phyloP scores from a whole-genome alignment of 352 stramenopile genomes.

The Phytophthora quininea region DNA sequence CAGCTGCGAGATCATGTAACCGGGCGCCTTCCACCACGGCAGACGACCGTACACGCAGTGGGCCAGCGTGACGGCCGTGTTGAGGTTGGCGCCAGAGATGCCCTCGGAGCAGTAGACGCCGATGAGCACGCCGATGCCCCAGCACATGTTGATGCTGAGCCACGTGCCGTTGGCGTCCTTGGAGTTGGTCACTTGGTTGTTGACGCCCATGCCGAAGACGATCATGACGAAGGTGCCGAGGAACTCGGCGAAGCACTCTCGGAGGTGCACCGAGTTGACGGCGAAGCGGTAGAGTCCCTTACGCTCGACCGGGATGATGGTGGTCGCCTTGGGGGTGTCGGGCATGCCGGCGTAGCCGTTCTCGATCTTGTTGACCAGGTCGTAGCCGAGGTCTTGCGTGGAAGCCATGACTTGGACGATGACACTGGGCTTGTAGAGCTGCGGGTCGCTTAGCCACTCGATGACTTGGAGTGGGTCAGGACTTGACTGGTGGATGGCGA shows the following conservation, averaged over 20 bases:
- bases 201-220: conserved; percentile 1
- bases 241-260: conserved; percentile 3
- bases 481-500: not conserved
- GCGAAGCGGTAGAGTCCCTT: not conserved
- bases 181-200: conserved; percentile 4
- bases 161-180: not conserved
- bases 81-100: not conserved
- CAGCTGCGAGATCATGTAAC: not conserved
- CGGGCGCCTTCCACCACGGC: conserved; percentile 2
- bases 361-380: conserved; percentile 2
- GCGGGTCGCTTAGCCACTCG: not conserved
- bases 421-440: not conserved
- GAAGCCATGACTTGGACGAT: not conserved
- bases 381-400: not conserved
- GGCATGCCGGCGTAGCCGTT: not conserved
- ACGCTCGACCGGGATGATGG: not conserved
- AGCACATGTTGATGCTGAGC: conserved; percentile 6
- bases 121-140: conserved; percentile 3
- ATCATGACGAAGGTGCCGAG: conserved; percentile 2
- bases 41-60: conserved; percentile 2
- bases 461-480: not conserved
- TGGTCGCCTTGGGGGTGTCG: not conserved
- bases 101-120: conserved; percentile 3
- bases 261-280: not conserved
- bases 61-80: not conserved